Base-by-base conservation (phyloP, 106 monocot species). In the Platanthera guangdongensis region DNA sequence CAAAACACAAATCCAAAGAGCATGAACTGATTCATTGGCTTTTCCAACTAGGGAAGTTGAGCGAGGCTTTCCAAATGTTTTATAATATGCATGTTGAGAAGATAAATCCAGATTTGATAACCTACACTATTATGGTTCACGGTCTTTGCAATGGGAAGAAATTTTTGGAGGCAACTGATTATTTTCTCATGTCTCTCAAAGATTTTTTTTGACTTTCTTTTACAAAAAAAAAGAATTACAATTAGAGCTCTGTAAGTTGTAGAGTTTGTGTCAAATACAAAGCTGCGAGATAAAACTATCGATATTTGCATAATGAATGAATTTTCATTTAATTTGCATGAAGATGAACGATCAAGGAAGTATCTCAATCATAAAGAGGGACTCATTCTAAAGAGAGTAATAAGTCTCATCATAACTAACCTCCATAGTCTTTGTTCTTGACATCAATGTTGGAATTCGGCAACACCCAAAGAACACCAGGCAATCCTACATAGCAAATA, bases 371-470 rank as follows among this genome's bases (percentile, higher is more conserved):
- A 25, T 25, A 25, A 25, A 25, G 25, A 25, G 25, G 25, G 25
- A 0, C 25, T 25, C 25, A 25, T 25, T 0, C 25, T 25, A 25
- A 25, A 25, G 25, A 25, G 25, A 25, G 25, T 25, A 25, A 25
- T 25, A 25, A 25, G 25, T 25, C 39, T 3, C 39, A 39, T 39
- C 39, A 39, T 39, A 39, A 39, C 39, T 39, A 39, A 39, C 39
- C 39, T 39, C 0, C 39, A 39, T 39, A 39, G 39, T 39, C 39
- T 39, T 39, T 39, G 39, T 39, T 39, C 39, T 39, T 39, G 39
- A 39, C 94, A 76, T 94, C 97, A 73, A 99, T 94, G 57, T 94
- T 94, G 39, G 97, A 99, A 94, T 99, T 94, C 49, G 94, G 97
- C 0, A 99, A 79, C 46, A 99, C 97, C 97, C 97, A 99, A 5